These are phyloP conservation scores for Heracleum sosnowskyi DNA, from an alignment of 129 eudicot genomes.

Conservation along the genomic window DNA sequence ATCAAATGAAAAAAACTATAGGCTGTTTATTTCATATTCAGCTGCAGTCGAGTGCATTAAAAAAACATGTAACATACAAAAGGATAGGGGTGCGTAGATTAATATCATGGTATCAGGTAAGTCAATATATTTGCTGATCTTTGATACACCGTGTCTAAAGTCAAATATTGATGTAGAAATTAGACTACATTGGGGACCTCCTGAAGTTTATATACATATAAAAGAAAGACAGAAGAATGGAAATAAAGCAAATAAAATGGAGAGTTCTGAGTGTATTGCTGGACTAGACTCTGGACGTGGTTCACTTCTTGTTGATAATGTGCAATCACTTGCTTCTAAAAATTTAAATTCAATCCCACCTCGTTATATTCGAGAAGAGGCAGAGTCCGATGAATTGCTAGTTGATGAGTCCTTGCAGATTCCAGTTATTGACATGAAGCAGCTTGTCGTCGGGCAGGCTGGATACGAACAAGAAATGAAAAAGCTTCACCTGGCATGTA, in stretches of 20 bases:
- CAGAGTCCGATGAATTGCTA: slow-evolving; percentile 11
- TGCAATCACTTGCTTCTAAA: slow-evolving; percentile 41
- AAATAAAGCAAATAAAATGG: background rate
- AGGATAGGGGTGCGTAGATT: too few species aligned
- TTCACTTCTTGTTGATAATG: slow-evolving; percentile 48
- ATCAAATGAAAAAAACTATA: too few species aligned
- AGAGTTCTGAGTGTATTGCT: background rate
- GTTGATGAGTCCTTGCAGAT: slow-evolving; percentile 27
- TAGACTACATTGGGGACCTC: background rate
- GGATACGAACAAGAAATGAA: slow-evolving; percentile 29
- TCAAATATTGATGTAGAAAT: too few species aligned
- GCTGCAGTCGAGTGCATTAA: too few species aligned
- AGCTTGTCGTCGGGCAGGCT: slow-evolving; percentile 10
- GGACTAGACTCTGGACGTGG: slow-evolving; percentile 25
- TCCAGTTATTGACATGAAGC: slow-evolving; percentile 43
- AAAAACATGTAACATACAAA: too few species aligned
- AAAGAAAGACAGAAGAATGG: background rate
- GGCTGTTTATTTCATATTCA: too few species aligned
- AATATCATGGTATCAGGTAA: too few species aligned
- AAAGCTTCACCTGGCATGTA: slow-evolving; percentile 42
- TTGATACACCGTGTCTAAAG: too few species aligned
- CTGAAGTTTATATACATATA: background rate
- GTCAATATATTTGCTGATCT: too few species aligned
- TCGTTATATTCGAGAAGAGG: slow-evolving; percentile 20
- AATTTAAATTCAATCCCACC: slow-evolving; percentile 30